Evolutionary conservation across 192 early-diverging fungal species (phyloP).

Genomic region (Coemansia sp.): DNA sequence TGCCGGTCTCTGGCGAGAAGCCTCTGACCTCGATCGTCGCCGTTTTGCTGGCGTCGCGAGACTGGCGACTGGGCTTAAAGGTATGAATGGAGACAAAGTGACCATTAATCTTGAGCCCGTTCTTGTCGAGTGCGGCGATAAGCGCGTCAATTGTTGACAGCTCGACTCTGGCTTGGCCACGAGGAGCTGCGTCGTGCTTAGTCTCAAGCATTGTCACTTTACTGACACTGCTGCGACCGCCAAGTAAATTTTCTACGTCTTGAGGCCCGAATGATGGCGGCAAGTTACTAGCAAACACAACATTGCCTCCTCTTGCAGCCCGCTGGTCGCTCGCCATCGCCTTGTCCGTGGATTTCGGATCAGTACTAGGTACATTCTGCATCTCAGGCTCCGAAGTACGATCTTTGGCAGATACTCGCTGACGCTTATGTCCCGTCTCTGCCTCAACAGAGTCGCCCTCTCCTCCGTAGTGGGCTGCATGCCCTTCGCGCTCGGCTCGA

Average conservation of each 20-base stretch:
- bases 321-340: not conserved
- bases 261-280: constrained; percentile 9
- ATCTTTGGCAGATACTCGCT: not conserved
- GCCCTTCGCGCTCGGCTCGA: constrained; percentile 13
- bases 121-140: constrained; percentile 40
- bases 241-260: constrained; percentile 22
- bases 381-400: not conserved
- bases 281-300: constrained; percentile 32
- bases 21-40: constrained; percentile 28
- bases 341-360: not conserved
- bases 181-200: constrained; percentile 17
- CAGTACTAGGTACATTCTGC: not conserved
- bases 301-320: not conserved
- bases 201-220: constrained; percentile 14
- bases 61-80: constrained; percentile 21
- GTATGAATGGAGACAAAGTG: constrained; percentile 34
- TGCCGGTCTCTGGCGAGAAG: constrained; percentile 35
- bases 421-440: not conserved
- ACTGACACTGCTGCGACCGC: constrained; percentile 7
- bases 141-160: constrained; percentile 18
- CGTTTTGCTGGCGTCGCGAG: not conserved
- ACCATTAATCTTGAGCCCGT: constrained; percentile 18
- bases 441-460: not conserved
- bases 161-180: constrained; percentile 29
- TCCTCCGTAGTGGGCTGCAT: not conserved